A percentile compares a stretch with the other conserved stretches of the same genome.
phyloP scores from a whole-genome alignment of 768 basidiomycete species.

The Mycena rosella region DNA sequence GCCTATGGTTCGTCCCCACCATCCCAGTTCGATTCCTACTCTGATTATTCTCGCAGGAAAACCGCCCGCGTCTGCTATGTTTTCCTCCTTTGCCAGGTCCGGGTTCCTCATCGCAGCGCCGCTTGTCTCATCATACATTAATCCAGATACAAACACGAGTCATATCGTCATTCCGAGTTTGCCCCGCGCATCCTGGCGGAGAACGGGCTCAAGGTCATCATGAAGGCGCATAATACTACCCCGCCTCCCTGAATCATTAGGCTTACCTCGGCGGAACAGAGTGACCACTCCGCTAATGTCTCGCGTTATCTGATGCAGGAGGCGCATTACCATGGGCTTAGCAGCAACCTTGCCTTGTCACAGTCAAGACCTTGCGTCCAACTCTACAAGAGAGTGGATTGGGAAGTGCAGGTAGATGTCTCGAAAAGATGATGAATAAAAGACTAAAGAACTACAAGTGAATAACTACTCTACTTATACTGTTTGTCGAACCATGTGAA shows the following conservation, averaged over 20 bases:
- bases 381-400: too few species aligned
- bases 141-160: conserved; percentile 83
- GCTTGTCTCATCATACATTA: too few species aligned
- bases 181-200: conserved; percentile 79
- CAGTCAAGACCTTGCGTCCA: too few species aligned
- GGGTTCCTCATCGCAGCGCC: neutral
- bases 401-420: too few species aligned
- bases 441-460: too few species aligned
- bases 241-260: too few species aligned
- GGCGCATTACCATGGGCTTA: conserved; percentile 79
- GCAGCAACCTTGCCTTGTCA: conserved; percentile 73
- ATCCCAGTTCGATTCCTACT: neutral
- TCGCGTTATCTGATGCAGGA: conserved; percentile 81
- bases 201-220: conserved; percentile 74
- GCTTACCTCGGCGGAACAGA: too few species aligned
- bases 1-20: conserved; percentile 67
- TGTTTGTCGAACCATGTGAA: too few species aligned
- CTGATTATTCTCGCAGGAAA: conserved; percentile 52
- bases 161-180: conserved; percentile 84
- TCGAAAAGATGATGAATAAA: too few species aligned
- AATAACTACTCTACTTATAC: too few species aligned
- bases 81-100: conserved; percentile 63
- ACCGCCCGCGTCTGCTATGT: conserved; percentile 80
- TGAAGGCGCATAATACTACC: conserved; percentile 66
- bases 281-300: conserved; percentile 72